Percentiles rank a stretch among this genome's conserved stretches.
These are phyloP conservation scores for Phellinidium pouzarii DNA, from an alignment of 1,284 basidiomycete species.

Conservation along the genomic window DNA sequence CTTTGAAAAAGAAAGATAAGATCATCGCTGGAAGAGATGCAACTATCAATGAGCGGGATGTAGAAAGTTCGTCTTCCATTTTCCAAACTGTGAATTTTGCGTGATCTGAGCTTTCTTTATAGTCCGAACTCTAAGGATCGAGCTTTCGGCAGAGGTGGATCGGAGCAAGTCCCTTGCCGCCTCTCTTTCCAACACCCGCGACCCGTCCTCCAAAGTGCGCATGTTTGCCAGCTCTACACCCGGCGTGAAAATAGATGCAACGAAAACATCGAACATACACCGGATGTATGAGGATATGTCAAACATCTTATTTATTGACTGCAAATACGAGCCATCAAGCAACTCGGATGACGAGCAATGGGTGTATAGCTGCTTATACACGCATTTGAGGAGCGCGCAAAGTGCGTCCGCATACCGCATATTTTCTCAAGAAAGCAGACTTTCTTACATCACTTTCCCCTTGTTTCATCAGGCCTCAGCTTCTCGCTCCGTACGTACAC, in stretches of 20 bases:
- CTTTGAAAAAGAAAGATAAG: conserved; percentile 38
- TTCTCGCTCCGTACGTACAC: conserved; percentile 51
- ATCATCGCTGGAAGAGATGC: conserved; percentile 36
- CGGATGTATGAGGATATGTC: conserved; percentile 37
- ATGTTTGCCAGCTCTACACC: background rate
- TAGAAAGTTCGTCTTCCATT: conserved; percentile 6
- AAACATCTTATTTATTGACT: conserved; percentile 31
- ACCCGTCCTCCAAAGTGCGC: conserved; percentile 3
- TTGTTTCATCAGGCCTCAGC: conserved; percentile 40
- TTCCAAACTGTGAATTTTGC: background rate
- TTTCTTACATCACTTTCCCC: background rate
- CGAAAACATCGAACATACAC: conserved; percentile 36
- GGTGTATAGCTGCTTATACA: conserved; percentile 29
- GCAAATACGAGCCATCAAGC: conserved; percentile 26
- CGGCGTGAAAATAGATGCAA: conserved; percentile 2
- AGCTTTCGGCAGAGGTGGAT: conserved; percentile 58
- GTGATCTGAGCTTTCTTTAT: background rate
- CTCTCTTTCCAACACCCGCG: conserved; percentile 27
- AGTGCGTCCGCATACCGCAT: conserved; percentile 6
- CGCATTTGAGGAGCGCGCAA: conserved; percentile 20
- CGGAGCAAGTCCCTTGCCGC: conserved; percentile 41
- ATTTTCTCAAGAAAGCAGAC: background rate
- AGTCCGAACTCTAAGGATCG: conserved; percentile 44
- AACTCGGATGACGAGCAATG: conserved; percentile 27
- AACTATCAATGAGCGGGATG: conserved; percentile 4